A percentile compares a stretch with the other conserved stretches of the same genome.
Conservation (phyloP, 78 protist genomes). For the Chrysochromulina tobinii region DNA sequence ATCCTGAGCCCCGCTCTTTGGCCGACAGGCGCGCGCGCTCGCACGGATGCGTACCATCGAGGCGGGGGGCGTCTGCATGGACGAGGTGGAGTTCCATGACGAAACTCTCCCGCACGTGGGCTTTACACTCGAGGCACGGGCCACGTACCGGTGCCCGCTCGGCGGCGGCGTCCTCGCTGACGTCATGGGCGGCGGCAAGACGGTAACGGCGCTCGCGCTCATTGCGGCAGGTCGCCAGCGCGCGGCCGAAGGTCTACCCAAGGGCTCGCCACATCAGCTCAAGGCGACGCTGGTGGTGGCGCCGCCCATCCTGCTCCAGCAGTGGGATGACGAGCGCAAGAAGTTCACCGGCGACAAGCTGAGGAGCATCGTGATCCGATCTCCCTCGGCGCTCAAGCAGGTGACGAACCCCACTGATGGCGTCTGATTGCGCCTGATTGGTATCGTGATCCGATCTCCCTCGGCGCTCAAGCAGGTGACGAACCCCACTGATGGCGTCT, state of each 20-base stretch:
- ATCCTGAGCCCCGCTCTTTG: background rate
- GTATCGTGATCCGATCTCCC: no score
- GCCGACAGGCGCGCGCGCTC: background rate
- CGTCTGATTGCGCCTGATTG: no score
- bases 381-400: background rate
- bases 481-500: no score
- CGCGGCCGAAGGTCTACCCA: background rate
- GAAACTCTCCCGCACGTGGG: background rate
- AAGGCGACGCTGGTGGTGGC: background rate
- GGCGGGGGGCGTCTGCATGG: background rate
- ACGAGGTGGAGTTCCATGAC: background rate
- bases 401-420: background rate
- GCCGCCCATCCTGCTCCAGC: background rate
- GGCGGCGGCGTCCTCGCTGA: background rate
- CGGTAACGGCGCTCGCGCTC: background rate
- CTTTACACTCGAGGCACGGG: background rate
- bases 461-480: no score
- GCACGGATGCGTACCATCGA: background rate
- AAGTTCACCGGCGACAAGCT: background rate
- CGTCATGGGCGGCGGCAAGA: background rate
- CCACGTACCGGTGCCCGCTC: background rate
- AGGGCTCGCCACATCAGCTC: background rate
- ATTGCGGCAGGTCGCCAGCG: background rate
- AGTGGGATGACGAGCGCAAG: background rate
- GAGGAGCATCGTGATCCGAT: background rate